Evolutionary conservation across 768 basidiomycete species (phyloP), one percentile per base, ranked within the genome.

Genomic region (Xerocomus potaroensis): DNA sequence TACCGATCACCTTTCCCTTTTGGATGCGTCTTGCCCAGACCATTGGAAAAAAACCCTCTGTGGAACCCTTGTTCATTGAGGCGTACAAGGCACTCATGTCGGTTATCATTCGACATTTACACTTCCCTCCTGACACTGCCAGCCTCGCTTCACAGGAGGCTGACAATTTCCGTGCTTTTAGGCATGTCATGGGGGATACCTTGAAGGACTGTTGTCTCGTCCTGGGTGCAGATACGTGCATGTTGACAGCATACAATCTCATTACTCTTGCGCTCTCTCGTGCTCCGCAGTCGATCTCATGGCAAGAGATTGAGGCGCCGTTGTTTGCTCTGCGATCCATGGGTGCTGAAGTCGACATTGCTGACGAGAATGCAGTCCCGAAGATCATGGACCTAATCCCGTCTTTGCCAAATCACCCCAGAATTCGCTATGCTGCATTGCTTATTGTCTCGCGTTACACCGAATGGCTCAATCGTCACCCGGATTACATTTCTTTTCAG

Each of bases 151-250:
- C 83, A 15, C 90, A 94, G 68, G 96, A 97, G 63, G 79, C 85
- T 5, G 96, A 99, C 45, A 84, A 87, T 58, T 99, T 98, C 76
- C 80, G 96, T 18, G 79, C 83, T 4, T 99, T 99, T 74, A 77
- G 96, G 39, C 96, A 99, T 71, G 83, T 93, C 50, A 98, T 99
- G 90, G 96, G 96, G 31, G 94, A 99, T 64, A 98, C 96, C 4
- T 77, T 99, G 53, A 99, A 99, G 69, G 96, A 99, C 62, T 98
- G 96, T 63, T 99, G 96, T 67, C 79, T 84, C 53, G 92, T 99
- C 38, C 77, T 99, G 36, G 88, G 92, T 35, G 79, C 94, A 3
- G 85, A 91, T 41, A 76, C 76, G 2, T 98, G 96, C 61, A 74
- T 99, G 34, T 66, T 84, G 43, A 76, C 85, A 3, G 78, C 93